phyloP scores from a whole-genome alignment of 2,329 filamentous ascomycete genomes.

The Aspergillus terreus region DNA sequence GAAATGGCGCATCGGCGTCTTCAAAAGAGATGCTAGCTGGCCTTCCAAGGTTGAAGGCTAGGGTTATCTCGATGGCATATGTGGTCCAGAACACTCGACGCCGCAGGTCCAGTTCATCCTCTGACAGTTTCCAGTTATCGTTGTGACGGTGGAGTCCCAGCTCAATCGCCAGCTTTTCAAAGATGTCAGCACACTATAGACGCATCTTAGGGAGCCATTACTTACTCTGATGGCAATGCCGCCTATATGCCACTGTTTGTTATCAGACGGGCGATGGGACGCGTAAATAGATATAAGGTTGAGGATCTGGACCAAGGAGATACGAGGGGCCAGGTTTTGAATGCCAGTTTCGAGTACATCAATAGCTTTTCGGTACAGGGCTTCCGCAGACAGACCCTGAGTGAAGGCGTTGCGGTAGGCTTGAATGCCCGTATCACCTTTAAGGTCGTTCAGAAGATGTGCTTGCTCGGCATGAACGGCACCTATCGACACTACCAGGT shows the following conservation, averaged over 20 bases:
- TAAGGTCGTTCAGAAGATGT: not conserved
- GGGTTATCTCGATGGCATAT: slow-evolving; percentile 2
- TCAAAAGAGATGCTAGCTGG: slow-evolving; percentile 2
- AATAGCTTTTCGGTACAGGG: slow-evolving; percentile 1
- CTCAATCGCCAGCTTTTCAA: slow-evolving; percentile 1
- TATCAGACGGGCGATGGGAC: slow-evolving; percentile 2
- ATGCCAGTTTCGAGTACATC: not conserved
- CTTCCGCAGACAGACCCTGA: not conserved
- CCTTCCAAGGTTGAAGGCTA: slow-evolving; percentile 1
- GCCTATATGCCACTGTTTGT: slow-evolving; percentile 2
- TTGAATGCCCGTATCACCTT: not conserved
- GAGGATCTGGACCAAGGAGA: slow-evolving; percentile 1
- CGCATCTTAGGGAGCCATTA: not conserved
- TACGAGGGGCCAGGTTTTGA: not conserved
- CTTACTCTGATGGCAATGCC: slow-evolving; percentile 3
- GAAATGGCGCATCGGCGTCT: slow-evolving; percentile 2
- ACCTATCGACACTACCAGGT: not conserved
- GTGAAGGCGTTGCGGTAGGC: not conserved
- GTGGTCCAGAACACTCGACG: slow-evolving; percentile 3
- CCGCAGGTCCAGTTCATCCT: not conserved
- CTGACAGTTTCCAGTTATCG: not conserved
- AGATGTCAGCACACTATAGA: not conserved
- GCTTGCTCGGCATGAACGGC: not conserved
- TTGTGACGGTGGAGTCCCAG: not conserved
- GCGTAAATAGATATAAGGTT: slow-evolving; percentile 2